These are phyloP conservation scores for Quercus agrifolia DNA, from an alignment of 306 rosid genomes.

Conservation along the genomic window DNA sequence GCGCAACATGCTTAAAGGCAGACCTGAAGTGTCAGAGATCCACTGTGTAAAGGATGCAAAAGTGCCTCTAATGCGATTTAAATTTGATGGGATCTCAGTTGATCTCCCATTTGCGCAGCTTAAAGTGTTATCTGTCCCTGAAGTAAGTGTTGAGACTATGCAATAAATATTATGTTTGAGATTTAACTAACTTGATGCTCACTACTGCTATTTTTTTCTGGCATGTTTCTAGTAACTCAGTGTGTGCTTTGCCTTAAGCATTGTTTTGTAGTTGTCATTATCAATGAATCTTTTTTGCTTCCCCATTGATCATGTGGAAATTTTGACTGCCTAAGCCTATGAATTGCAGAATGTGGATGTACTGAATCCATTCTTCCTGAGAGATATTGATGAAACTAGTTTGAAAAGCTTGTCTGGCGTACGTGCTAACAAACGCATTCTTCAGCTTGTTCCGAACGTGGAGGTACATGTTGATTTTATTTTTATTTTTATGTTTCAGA, in stretches of 20 bases:
- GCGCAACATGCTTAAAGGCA: slow-evolving; percentile 34
- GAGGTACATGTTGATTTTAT: slow-evolving; percentile 31
- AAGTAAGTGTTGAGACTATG: slow-evolving; percentile 29
- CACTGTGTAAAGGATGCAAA: slow-evolving; percentile 43
- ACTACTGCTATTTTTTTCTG: slow-evolving; percentile 6
- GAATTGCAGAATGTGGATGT: slow-evolving; percentile 38
- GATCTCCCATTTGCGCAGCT: slow-evolving; percentile 45
- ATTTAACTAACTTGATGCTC: not conserved
- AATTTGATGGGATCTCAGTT: slow-evolving; percentile 44
- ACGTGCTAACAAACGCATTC: slow-evolving; percentile 40
- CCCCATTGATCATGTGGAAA: not conserved
- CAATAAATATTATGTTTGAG: not conserved
- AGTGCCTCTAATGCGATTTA: slow-evolving; percentile 47
- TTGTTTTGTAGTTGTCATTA: slow-evolving; percentile 2
- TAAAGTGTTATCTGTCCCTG: slow-evolving; percentile 36
- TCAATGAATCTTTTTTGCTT: slow-evolving; percentile 9
- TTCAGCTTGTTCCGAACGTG: slow-evolving; percentile 41
- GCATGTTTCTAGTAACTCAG: not conserved
- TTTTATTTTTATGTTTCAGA: not conserved
- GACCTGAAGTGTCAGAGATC: slow-evolving; percentile 41
- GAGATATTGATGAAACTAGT: slow-evolving; percentile 41
- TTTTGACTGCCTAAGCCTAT: not conserved
- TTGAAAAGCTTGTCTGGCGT: slow-evolving; percentile 58
- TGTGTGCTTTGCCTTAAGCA: not conserved
- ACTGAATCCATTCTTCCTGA: slow-evolving; percentile 37